Base-by-base conservation (phyloP, 2,329 filamentous ascomycete species). In the Capronia coronata region DNA sequence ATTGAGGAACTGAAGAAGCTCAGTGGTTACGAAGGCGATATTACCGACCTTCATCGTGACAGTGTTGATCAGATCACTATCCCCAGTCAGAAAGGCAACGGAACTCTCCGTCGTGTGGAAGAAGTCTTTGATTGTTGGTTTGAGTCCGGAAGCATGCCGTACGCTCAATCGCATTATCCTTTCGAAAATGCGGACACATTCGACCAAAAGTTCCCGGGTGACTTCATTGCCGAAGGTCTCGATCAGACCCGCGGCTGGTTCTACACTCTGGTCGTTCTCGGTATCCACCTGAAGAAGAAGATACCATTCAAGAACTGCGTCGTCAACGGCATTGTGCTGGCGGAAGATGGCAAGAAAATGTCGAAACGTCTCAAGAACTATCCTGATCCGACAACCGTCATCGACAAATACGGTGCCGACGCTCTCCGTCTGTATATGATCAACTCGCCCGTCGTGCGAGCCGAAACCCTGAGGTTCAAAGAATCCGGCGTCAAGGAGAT, bases 51-150 rank as follows among this genome's bases (percentile, higher is more conserved):
- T 19, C 88, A 94, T 66, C 81, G 87, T 44, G 87, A 94, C 68
- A 89, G 88, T 67, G 82, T 94, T 55, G 88, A 94, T 63, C 75
- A 86, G 60, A 91, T 94, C 65, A 94, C 87, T 35, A 94, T 94
- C 53, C 87, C 87, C 1, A 90, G 86, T 63, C 83, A 85, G 67
- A 77, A 81, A 68, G 87, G 87, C 60, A 91, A 88, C 63, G 87
- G 87, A 11, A 73, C 77, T n/a, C 70, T 94, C 49, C 80, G 76
- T 62, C 80, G 88, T 54, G 77, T 89, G 7, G 84, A 88, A 43
- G 87, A 94, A 64, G 86, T 94, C 2, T 94, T 94, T 61, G 87
- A 94, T 68, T 94, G 88, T 64, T 94, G 87, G 87, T 91, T 94
- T 53, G 88, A 94, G 68, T 93, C 87, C 35, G 88, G 87, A 53